These are phyloP conservation scores for Penicillium argentinense DNA, from an alignment of 495 filamentous ascomycete genomes.

Conservation along the genomic window DNA sequence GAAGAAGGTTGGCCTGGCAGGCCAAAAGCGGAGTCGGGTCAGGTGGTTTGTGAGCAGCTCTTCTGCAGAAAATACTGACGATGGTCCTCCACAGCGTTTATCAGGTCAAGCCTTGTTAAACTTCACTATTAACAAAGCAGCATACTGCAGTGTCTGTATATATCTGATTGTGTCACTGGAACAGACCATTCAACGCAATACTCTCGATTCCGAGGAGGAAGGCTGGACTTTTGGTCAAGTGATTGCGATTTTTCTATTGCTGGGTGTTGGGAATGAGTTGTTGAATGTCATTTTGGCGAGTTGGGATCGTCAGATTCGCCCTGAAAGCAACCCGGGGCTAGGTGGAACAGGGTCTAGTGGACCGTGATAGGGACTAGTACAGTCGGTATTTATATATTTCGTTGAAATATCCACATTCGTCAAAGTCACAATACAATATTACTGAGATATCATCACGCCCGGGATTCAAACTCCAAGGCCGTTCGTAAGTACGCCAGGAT, in stretches of 20 bases:
- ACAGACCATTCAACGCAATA: constrained; percentile 18
- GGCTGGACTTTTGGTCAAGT: constrained; percentile 20
- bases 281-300: constrained; percentile 17
- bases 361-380: too few species aligned
- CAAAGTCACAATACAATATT: too few species aligned
- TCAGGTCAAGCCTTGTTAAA: constrained; percentile 8
- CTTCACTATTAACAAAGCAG: constrained; percentile 12
- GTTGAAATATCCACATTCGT: too few species aligned
- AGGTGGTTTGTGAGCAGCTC: too few species aligned
- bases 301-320: constrained; percentile 13
- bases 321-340: constrained; percentile 5
- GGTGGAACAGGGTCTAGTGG: too few species aligned
- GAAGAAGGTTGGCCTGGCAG: neutral
- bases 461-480: too few species aligned
- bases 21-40: too few species aligned
- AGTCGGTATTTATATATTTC: too few species aligned
- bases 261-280: constrained; percentile 20
- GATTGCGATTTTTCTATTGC: constrained; percentile 19
- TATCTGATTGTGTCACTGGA: constrained; percentile 22
- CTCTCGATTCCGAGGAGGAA: constrained; percentile 12
- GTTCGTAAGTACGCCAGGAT: too few species aligned
- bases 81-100: too few species aligned
- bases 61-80: too few species aligned
- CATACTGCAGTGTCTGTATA: constrained; percentile 14
- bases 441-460: too few species aligned